A percentile compares a stretch with the other conserved stretches of the same genome.
Evolutionary conservation across 2,329 filamentous ascomycete species (phyloP).

Genomic region (Monosporascus sp.): DNA sequence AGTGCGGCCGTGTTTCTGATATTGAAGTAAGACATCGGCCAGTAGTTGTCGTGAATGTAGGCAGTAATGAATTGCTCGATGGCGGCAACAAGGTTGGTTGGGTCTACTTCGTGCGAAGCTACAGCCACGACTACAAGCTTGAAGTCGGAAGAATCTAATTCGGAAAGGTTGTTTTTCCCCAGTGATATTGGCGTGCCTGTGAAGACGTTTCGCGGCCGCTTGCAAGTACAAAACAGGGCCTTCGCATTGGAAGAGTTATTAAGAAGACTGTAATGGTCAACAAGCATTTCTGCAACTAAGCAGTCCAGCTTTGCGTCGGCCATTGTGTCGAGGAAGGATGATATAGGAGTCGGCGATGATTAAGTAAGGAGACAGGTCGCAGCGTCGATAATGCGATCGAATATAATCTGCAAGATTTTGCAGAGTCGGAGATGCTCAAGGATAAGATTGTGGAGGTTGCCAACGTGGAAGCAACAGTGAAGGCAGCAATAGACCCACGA

Average conservation of each 20-base stretch:
- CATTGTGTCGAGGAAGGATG: too few species aligned
- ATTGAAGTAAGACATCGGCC: not conserved
- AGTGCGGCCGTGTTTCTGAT: not conserved
- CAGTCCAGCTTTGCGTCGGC: too few species aligned
- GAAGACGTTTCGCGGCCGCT: not conserved
- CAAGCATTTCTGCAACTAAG: too few species aligned
- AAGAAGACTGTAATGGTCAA: too few species aligned
- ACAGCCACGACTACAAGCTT: not conserved
- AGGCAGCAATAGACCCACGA: too few species aligned
- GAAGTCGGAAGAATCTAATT: not conserved
- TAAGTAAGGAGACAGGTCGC: too few species aligned
- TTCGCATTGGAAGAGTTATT: not conserved
- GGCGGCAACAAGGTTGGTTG: not conserved
- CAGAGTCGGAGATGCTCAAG: too few species aligned
- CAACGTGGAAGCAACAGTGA: too few species aligned
- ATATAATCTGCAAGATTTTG: too few species aligned
- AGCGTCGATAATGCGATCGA: too few species aligned
- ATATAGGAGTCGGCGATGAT: too few species aligned
- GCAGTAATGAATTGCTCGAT: not conserved
- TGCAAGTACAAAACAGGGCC: not conserved
- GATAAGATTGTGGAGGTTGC: too few species aligned
- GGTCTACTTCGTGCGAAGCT: not conserved
- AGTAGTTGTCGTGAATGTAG: not conserved
- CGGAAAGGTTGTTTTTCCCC: not conserved
- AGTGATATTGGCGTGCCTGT: not conserved